phyloP scores from a whole-genome alignment of 2,329 filamentous ascomycete genomes.

The Dothistroma septosporum region DNA sequence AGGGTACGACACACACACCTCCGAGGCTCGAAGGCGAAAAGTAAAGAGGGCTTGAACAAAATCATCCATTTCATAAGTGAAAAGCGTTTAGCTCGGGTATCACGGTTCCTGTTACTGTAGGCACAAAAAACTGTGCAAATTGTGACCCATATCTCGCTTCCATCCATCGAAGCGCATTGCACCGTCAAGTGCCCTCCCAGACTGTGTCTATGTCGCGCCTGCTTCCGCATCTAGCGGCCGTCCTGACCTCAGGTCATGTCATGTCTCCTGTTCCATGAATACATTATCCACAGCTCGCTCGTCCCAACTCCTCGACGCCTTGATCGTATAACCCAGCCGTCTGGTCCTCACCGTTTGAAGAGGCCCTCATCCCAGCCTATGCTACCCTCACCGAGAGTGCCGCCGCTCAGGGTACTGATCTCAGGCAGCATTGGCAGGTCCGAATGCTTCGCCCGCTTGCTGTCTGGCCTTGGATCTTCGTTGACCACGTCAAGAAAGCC shows the following conservation, averaged over 20 bases:
- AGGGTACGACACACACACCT: neutral
- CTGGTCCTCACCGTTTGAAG: constrained; percentile 23
- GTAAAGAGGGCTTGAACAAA: neutral
- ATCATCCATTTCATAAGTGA: neutral
- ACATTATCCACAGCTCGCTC: neutral
- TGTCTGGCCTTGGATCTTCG: constrained; percentile 25
- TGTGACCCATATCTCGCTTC: neutral
- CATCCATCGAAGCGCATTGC: neutral
- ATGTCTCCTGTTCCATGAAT: neutral
- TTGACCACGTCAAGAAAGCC: constrained; percentile 26
- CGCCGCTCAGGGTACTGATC: constrained; percentile 26
- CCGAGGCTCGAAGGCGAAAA: neutral
- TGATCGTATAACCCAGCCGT: neutral
- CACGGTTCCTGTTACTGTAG: neutral
- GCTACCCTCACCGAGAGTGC: constrained; percentile 24
- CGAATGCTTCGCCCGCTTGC: constrained; percentile 25
- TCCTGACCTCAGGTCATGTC: neutral
- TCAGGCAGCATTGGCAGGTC: constrained; percentile 29
- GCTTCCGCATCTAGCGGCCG: neutral
- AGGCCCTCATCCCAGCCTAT: constrained; percentile 32
- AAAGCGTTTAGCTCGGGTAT: neutral
- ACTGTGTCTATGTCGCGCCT: neutral
- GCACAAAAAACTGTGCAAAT: neutral
- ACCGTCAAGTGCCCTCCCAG: neutral
- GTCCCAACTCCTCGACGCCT: neutral